phyloP scores from a whole-genome alignment of 2,329 filamentous ascomycete species.

The Tolypocladium capitatum region DNA sequence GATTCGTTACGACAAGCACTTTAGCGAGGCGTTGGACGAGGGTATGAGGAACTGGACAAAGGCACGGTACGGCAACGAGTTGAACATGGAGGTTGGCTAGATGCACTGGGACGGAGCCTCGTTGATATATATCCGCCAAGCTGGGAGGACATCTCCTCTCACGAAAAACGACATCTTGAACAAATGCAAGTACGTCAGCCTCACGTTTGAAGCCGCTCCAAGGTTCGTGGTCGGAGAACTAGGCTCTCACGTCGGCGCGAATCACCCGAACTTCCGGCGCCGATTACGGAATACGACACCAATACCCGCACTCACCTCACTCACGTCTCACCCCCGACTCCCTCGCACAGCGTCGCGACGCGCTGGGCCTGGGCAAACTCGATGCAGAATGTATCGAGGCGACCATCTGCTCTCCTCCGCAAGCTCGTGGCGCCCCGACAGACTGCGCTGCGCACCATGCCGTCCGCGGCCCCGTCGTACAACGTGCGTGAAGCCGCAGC shows the following conservation, averaged over 20 bases:
- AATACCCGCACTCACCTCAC: not conserved
- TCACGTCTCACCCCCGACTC: not conserved
- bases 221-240: not conserved
- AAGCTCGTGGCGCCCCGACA: constrained; percentile 7
- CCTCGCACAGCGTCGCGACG: not conserved
- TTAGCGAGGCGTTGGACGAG: constrained; percentile 20
- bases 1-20: constrained; percentile 20
- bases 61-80: constrained; percentile 19
- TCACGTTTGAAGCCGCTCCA: not conserved
- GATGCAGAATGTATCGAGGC: constrained; percentile 20
- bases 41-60: constrained; percentile 25
- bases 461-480: constrained; percentile 18
- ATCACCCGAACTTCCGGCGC: not conserved
- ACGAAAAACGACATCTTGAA: not conserved
- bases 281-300: not conserved
- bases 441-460: constrained; percentile 12
- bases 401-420: constrained; percentile 11
- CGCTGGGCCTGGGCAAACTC: constrained; percentile 3
- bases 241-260: not conserved
- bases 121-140: not conserved
- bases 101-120: too few relatives aligned
- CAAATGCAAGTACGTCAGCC: too few relatives aligned
- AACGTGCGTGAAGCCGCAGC: constrained; percentile 13
- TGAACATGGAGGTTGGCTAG: constrained; percentile 12
- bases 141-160: not conserved